Conservation (phyloP, 805 yeast species). For the Alloascoidea hylecoeti region DNA sequence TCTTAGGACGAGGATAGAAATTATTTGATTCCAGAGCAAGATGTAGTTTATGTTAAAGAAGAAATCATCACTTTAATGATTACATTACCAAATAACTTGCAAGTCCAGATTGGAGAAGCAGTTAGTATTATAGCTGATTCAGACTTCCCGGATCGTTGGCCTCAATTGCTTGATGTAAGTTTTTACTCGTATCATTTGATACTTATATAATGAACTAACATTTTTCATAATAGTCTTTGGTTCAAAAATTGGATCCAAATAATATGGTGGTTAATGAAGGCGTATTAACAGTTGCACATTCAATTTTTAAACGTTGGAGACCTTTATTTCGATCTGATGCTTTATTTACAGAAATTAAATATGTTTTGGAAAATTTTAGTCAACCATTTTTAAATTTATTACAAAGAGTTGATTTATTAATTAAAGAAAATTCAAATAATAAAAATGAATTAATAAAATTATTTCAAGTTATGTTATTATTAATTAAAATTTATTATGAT, state of each 20-base stretch:
- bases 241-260: constrained; percentile 43
- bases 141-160: constrained; percentile 92
- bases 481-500: constrained; percentile 79
- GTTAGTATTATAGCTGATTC: constrained; percentile 87
- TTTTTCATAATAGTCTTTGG: constrained; percentile 43
- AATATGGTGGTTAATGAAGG: constrained; percentile 72
- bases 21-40: constrained; percentile 44
- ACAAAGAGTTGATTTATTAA: constrained; percentile 49
- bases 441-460: constrained; percentile 37
- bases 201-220: no score
- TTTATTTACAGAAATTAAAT: constrained; percentile 71
- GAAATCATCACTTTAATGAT: constrained; percentile 86
- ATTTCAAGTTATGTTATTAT: constrained; percentile 56
- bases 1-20: constrained; percentile 63
- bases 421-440: constrained; percentile 30
- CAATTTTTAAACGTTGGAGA: constrained; percentile 94
- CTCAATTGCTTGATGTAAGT: constrained; percentile 44
- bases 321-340: constrained; percentile 88
- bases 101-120: constrained; percentile 91
- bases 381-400: constrained; percentile 66
- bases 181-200: no score
- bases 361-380: constrained; percentile 75
- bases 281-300: constrained; percentile 83
- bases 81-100: constrained; percentile 54
- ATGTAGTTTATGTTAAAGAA: constrained; percentile 52